Conservation (phyloP, 2,329 filamentous ascomycete species). For the Arthroderma sp. region DNA sequence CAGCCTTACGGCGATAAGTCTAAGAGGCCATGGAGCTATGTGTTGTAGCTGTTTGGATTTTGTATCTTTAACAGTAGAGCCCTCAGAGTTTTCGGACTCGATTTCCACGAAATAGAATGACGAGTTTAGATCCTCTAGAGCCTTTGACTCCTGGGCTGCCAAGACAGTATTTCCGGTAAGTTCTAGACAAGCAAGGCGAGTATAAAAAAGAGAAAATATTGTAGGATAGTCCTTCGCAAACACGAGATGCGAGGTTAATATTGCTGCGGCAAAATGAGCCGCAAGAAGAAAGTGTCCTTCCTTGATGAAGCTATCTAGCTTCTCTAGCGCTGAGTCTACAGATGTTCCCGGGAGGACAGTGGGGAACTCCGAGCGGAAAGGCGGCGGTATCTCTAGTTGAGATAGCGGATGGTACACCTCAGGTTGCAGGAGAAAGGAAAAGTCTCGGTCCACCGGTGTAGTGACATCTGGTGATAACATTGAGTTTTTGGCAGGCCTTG, state of each 20-base stretch:
- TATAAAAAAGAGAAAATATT: slow-evolving; percentile 69
- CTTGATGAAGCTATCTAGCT: slow-evolving; percentile 52
- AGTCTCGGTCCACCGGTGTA: slow-evolving; percentile 46
- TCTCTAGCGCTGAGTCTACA: slow-evolving; percentile 21
- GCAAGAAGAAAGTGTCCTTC: slow-evolving; percentile 69
- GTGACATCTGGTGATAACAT: not conserved
- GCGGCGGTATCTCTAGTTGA: slow-evolving; percentile 42
- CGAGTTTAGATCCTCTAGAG: slow-evolving; percentile 49
- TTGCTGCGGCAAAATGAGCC: slow-evolving; percentile 39
- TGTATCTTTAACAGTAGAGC: slow-evolving; percentile 7
- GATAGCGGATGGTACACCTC: slow-evolving; percentile 74
- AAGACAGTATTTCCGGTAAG: slow-evolving; percentile 60
- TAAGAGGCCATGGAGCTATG: slow-evolving; percentile 75
- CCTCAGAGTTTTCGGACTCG: slow-evolving; percentile 7
- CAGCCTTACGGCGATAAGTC: slow-evolving; percentile 68
- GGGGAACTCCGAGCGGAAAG: slow-evolving; percentile 57
- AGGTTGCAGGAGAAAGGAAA: slow-evolving; percentile 65
- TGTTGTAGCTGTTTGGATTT: slow-evolving; percentile 51
- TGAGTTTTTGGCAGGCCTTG: not conserved
- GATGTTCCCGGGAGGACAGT: slow-evolving; percentile 51
- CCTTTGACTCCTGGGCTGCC: slow-evolving; percentile 51
- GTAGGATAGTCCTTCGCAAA: slow-evolving; percentile 41
- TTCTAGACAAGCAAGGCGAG: slow-evolving; percentile 67
- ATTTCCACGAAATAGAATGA: slow-evolving; percentile 36
- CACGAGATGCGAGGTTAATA: slow-evolving; percentile 30